Evolutionary conservation across 1,284 basidiomycete genomes (phyloP).

Genomic region (Ceratobasidium sp.): DNA sequence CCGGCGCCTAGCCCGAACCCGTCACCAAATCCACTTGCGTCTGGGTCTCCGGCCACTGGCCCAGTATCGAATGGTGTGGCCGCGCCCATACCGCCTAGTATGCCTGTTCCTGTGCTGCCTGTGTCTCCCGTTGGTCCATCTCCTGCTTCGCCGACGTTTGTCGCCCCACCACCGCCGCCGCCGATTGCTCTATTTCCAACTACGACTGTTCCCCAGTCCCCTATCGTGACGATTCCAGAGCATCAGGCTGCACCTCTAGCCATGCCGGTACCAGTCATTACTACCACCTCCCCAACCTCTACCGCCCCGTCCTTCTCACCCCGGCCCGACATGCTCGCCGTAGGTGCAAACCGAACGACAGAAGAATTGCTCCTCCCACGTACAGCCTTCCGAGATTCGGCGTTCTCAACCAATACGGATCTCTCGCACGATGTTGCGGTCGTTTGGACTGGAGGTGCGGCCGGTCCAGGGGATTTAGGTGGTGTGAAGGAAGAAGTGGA

Average conservation of each 20-base stretch:
- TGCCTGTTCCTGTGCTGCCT: neutral
- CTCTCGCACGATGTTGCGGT: constrained; percentile 36
- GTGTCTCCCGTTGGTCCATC: neutral
- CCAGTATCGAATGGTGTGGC: neutral
- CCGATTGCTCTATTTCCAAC: constrained; percentile 2
- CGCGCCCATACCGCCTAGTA: neutral
- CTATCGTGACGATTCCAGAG: neutral
- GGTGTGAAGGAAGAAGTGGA: constrained; percentile 18
- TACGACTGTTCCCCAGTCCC: neutral
- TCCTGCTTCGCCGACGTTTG: neutral
- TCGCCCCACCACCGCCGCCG: constrained; percentile 35
- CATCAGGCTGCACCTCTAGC: neutral
- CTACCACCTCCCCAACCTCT: neutral
- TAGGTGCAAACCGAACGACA: constrained; percentile 9
- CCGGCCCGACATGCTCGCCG: constrained; percentile 7
- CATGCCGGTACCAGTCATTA: constrained; percentile 4
- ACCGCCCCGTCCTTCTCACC: neutral
- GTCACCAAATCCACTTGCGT: neutral
- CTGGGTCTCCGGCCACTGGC: neutral
- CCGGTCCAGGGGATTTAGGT: neutral
- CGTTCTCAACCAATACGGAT: constrained; percentile 37
- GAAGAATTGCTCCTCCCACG: constrained; percentile 35
- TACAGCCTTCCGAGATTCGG: constrained; percentile 31
- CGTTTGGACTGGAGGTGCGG: constrained; percentile 14
- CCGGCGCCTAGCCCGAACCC: constrained; percentile 16